These are phyloP conservation scores for Dalechampia spathulata DNA, from an alignment of 441 rosid species.

Conservation along the genomic window DNA sequence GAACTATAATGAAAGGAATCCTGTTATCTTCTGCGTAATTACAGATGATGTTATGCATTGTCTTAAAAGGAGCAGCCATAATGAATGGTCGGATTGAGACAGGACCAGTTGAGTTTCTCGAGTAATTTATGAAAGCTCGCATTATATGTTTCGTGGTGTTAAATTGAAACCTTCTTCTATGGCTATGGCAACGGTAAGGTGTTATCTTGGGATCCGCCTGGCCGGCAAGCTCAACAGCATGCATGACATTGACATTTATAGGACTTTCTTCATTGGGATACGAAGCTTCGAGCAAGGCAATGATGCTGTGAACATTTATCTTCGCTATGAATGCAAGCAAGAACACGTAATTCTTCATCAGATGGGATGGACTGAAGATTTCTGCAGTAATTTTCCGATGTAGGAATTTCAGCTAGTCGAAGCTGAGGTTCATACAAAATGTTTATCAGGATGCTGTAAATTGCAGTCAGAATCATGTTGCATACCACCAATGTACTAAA, in stretches of 20 bases:
- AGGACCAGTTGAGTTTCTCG: background rate
- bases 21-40: conserved; percentile 16
- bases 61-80: conserved; percentile 22
- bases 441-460: conserved; percentile 9
- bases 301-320: conserved; percentile 19
- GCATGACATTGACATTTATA: conserved; percentile 13
- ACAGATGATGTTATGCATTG: conserved; percentile 27
- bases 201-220: conserved; percentile 17
- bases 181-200: conserved; percentile 6
- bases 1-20: conserved; percentile 21
- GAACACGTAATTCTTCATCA: conserved; percentile 21
- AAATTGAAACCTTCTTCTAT: background rate
- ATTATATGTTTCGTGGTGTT: conserved; percentile 16
- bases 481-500: conserved; percentile 17
- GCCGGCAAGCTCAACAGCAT: conserved; percentile 23
- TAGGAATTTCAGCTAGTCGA: background rate
- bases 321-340: conserved; percentile 20
- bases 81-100: conserved; percentile 13
- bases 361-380: conserved; percentile 23
- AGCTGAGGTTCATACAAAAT: conserved; percentile 14
- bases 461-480: conserved; percentile 9
- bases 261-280: conserved; percentile 4
- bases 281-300: conserved; percentile 26
- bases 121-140: conserved; percentile 21
- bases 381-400: background rate